Conservation (phyloP, 2,329 filamentous ascomycete species). For the Escovopsis sp. region DNA sequence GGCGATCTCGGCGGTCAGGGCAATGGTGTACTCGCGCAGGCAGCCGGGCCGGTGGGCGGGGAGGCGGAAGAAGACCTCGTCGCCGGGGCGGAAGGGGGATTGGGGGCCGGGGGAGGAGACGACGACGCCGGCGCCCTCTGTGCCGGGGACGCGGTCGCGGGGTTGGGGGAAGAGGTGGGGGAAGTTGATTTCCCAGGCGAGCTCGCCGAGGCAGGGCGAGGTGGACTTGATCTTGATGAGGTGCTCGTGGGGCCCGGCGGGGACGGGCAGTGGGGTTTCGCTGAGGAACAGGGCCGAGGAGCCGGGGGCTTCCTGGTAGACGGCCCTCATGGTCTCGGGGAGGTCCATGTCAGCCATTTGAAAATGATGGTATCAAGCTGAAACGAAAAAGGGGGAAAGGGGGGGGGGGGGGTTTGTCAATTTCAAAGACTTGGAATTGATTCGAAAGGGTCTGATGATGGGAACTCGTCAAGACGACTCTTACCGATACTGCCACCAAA, state of each 20-base stretch:
- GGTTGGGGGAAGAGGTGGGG: conserved; percentile 9
- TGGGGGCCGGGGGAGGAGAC: conserved; percentile 13
- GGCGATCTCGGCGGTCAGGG: conserved; percentile 18
- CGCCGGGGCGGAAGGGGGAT: conserved; percentile 18
- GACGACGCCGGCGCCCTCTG: conserved; percentile 26
- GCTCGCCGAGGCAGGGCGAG: conserved; percentile 18
- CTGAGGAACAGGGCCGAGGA: conserved; percentile 8
- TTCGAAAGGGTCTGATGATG: no score
- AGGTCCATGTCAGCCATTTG: neutral
- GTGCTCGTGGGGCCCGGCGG: conserved; percentile 10
- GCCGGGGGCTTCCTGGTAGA: conserved; percentile 12
- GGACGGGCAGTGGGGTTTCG: conserved; percentile 11
- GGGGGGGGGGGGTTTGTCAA: neutral
- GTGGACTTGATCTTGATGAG: conserved; percentile 20
- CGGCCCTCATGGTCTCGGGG: conserved; percentile 10
- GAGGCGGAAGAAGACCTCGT: conserved; percentile 21
- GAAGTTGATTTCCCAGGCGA: conserved; percentile 16
- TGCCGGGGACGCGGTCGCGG: conserved; percentile 19
- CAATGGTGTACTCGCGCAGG: conserved; percentile 20
- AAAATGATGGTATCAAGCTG: neutral
- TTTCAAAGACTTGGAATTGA: no score
- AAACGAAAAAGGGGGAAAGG: neutral
- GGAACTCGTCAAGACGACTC: no score
- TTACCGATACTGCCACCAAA: no score
- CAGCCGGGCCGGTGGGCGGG: conserved; percentile 14